Percentiles rank a stretch among this genome's conserved stretches.
Conservation (phyloP, 306 rosid genomes). For the Medicago arabica region DNA sequence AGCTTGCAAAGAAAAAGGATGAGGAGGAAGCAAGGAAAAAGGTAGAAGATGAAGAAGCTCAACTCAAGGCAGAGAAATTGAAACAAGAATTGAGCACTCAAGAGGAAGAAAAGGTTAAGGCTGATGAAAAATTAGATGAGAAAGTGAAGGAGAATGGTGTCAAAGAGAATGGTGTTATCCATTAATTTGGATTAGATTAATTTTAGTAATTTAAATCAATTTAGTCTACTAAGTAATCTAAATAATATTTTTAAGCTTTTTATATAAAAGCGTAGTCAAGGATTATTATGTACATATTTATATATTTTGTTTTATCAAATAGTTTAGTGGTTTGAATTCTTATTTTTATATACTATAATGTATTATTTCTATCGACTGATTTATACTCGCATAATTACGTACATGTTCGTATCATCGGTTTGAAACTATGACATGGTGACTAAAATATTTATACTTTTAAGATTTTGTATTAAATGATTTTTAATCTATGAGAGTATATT, state of each 20-base stretch:
- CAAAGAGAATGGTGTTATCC: slow-evolving; percentile 4
- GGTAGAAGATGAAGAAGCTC: neutral
- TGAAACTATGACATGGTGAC: too few relatives aligned
- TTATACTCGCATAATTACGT: too few relatives aligned
- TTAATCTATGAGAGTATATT: neutral
- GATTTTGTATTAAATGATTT: neutral
- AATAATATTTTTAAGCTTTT: too few relatives aligned
- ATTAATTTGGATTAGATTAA: slow-evolving; percentile 3
- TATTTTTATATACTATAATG: too few relatives aligned
- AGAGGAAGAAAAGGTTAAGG: slow-evolving; percentile 15
- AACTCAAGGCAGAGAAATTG: slow-evolving; percentile 36
- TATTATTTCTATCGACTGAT: too few relatives aligned
- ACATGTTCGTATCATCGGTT: too few relatives aligned
- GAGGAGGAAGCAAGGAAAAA: slow-evolving; percentile 40
- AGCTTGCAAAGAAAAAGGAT: slow-evolving; percentile 5
- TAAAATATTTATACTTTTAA: neutral
- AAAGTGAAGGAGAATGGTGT: slow-evolving; percentile 28
- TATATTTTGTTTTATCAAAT: too few relatives aligned
- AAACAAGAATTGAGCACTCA: neutral
- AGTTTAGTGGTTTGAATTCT: too few relatives aligned
- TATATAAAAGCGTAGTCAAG: neutral
- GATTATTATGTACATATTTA: neutral
- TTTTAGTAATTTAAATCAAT: neutral
- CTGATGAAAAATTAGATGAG: neutral
- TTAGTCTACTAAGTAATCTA: too few relatives aligned